Percentiles rank a stretch among this genome's conserved stretches.
Conservation (phyloP, 768 basidiomycete species). For the Boletus sp. region DNA sequence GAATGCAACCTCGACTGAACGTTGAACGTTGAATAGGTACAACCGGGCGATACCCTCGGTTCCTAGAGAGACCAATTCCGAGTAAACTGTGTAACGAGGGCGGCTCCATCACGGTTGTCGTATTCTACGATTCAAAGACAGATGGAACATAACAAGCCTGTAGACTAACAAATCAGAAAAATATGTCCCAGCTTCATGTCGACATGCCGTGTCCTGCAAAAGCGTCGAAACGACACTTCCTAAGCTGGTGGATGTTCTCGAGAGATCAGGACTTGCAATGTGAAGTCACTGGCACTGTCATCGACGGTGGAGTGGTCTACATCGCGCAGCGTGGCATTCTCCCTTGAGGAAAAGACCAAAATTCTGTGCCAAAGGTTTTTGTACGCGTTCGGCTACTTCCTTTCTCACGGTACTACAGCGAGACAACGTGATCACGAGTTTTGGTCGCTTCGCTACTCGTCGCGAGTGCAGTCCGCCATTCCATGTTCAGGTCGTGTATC, state of each 20-base stretch:
- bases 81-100: too few species aligned
- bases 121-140: background rate
- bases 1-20: conserved; percentile 21
- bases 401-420: conserved; percentile 39
- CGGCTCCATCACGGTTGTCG: too few species aligned
- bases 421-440: background rate
- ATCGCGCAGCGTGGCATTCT: conserved; percentile 67
- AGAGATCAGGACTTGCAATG: conserved; percentile 51
- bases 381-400: conserved; percentile 10
- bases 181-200: conserved; percentile 55
- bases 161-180: background rate
- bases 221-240: conserved; percentile 60
- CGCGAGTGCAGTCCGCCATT: background rate
- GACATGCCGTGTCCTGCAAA: conserved; percentile 58
- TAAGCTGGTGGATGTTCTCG: conserved; percentile 53
- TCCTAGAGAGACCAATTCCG: too few species aligned
- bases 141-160: background rate
- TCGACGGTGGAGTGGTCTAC: conserved; percentile 49
- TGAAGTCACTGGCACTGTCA: conserved; percentile 62
- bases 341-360: conserved; percentile 33
- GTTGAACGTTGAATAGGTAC: too few species aligned
- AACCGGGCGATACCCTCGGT: too few species aligned
- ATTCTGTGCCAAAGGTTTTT: conserved; percentile 10
- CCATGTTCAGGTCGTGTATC: conserved; percentile 29
- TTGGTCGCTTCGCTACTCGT: background rate